Conservation (phyloP, 2,329 filamentous ascomycete species). For the Tolypocladium tropicale region DNA sequence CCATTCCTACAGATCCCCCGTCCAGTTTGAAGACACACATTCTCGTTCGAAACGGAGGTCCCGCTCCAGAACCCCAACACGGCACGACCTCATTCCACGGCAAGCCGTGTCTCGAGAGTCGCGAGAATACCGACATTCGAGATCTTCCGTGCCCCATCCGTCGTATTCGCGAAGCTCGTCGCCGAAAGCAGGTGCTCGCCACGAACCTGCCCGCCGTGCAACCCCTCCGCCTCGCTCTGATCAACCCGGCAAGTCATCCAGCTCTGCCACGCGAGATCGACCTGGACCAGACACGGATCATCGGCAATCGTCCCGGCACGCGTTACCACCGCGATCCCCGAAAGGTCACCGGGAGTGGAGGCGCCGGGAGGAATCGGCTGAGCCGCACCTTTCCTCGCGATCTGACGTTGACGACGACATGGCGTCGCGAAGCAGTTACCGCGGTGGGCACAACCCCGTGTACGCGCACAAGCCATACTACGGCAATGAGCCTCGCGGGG, state of each 20-base stretch:
- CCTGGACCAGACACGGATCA: conserved; percentile 9
- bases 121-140: conserved; percentile 13
- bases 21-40: conserved; percentile 9
- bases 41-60: conserved; percentile 12
- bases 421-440: conserved; percentile 31
- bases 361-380: conserved; percentile 17
- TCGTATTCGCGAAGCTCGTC: conserved; percentile 5
- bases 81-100: conserved; percentile 1
- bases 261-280: conserved; percentile 6
- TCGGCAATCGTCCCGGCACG: conserved; percentile 11
- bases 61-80: conserved; percentile 14
- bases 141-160: conserved; percentile 7
- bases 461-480: conserved; percentile 27
- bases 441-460: conserved; percentile 28
- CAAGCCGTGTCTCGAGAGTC: conserved; percentile 1
- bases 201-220: conserved; percentile 2
- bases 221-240: conserved; percentile 13
- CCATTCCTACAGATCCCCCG: conserved; percentile 18
- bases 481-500: conserved; percentile 16
- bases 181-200: conserved; percentile 2
- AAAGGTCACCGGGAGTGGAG: conserved; percentile 15
- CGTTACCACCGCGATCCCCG: conserved; percentile 17
- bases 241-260: conserved; percentile 9
- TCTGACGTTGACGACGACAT: conserved; percentile 43
- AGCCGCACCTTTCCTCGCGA: conserved; percentile 29